Conservation (phyloP, 1,284 basidiomycete genomes). For the Volvariella surrecta region DNA sequence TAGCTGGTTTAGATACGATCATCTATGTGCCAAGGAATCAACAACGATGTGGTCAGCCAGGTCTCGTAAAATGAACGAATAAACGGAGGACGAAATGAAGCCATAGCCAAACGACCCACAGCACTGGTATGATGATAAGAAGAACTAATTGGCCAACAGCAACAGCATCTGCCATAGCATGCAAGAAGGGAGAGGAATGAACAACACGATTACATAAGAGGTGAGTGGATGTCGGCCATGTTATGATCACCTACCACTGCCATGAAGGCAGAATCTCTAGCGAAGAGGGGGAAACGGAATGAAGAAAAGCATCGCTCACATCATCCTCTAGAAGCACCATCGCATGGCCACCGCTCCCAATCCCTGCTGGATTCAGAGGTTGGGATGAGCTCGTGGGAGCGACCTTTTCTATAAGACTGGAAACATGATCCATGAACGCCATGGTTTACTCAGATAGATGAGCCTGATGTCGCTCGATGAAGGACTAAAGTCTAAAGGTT, state of each 20-base stretch:
- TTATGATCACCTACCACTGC: too few relatives aligned
- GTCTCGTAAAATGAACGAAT: constrained; percentile 5
- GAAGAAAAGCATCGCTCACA: constrained; percentile 31
- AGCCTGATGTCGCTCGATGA: background rate
- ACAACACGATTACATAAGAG: constrained; percentile 43
- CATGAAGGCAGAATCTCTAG: too few relatives aligned
- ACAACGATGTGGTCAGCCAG: constrained; percentile 11
- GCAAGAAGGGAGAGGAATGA: constrained; percentile 28
- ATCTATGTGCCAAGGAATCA: too few relatives aligned
- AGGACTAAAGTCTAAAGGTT: constrained; percentile 1
- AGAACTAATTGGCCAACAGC: constrained; percentile 37
- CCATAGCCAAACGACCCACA: constrained; percentile 60
- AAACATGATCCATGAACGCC: constrained; percentile 31
- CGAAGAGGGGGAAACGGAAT: constrained; percentile 7
- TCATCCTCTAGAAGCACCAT: constrained; percentile 61
- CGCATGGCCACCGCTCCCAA: constrained; percentile 42
- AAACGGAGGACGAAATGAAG: constrained; percentile 31
- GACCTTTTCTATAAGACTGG: constrained; percentile 27
- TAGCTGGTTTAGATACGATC: constrained; percentile 76
- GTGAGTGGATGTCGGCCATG: too few relatives aligned
- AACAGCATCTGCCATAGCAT: constrained; percentile 21
- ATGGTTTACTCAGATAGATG: constrained; percentile 16
- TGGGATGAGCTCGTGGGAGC: constrained; percentile 26
- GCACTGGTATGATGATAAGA: constrained; percentile 50
- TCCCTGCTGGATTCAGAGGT: constrained; percentile 36